Percentiles rank a stretch among this genome's conserved stretches.
phyloP scores from a whole-genome alignment of 305 asterid species.

The Fraxinus paxiana region DNA sequence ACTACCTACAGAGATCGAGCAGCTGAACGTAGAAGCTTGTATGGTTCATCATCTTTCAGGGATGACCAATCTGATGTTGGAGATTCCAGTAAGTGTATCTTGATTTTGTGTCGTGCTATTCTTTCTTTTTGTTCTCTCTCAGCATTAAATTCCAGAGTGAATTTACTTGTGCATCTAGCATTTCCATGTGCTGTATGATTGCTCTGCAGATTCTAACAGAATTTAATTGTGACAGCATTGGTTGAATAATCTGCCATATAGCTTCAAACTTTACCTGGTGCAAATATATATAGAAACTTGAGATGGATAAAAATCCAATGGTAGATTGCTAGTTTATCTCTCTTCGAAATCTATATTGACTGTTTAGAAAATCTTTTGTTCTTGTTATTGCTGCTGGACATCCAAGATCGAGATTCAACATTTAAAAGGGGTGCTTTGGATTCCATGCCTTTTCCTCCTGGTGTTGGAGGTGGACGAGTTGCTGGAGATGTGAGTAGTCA shows the following conservation, averaged over 20 bases:
- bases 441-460: conserved; percentile 98
- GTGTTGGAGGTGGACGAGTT: conserved; percentile 95
- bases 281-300: conserved; percentile 34
- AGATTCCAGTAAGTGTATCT: conserved; percentile 76
- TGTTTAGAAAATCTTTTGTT: conserved; percentile 64
- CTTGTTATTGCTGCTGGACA: conserved; percentile 40
- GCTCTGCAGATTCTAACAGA: conserved; percentile 34
- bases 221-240: conserved; percentile 29
- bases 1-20: conserved; percentile 87
- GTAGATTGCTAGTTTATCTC: conserved; percentile 51
- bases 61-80: conserved; percentile 59
- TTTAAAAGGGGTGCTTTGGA: conserved; percentile 70
- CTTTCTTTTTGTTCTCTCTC: neutral
- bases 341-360: conserved; percentile 54
- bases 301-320: conserved; percentile 52
- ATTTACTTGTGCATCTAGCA: conserved; percentile 24
- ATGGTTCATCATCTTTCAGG: conserved; percentile 76
- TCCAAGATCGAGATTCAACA: conserved; percentile 74
- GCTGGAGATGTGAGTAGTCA: conserved; percentile 57
- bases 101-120: neutral
- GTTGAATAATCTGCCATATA: conserved; percentile 35
- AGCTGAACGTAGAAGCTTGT: conserved; percentile 92
- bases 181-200: conserved; percentile 23
- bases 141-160: conserved; percentile 9
- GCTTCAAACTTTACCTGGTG: conserved; percentile 39